Conservation (phyloP, 306 rosid genomes). For the Corylus heterophylla region DNA sequence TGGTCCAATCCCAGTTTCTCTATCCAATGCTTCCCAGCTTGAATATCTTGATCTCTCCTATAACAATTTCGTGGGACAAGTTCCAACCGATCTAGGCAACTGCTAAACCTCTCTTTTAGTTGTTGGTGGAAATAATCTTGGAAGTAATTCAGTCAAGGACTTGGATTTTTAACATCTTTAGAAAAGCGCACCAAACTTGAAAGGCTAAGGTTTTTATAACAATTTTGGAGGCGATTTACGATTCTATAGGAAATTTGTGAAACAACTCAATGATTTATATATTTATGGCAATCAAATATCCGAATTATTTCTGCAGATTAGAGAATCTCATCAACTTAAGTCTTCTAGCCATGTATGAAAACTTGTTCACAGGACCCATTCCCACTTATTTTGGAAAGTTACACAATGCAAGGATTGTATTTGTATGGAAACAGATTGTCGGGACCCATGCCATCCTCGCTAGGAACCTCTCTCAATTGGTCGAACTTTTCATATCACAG, state of each 20-base stretch:
- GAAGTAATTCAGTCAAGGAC: conserved; percentile 27
- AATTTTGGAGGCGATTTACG: conserved; percentile 45
- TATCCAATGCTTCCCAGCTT: conserved; percentile 37
- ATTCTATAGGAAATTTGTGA: conserved; percentile 29
- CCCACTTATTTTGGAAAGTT: conserved; percentile 25
- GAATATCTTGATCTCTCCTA: fast-evolving
- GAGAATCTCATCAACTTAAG: conserved; percentile 24
- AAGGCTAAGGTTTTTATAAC: not conserved
- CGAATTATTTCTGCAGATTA: conserved; percentile 24
- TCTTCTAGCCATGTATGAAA: not conserved
- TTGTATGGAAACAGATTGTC: conserved; percentile 5
- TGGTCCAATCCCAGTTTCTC: conserved; percentile 34
- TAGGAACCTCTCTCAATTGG: conserved; percentile 20
- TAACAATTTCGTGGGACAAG: conserved; percentile 30
- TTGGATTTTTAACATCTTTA: conserved; percentile 31
- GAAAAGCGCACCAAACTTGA: conserved; percentile 29
- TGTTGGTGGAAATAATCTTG: conserved; percentile 10
- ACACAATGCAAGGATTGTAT: not conserved
- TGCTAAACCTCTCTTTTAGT: not conserved
- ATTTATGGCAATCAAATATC: conserved; percentile 13
- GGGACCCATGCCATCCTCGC: conserved; percentile 24
- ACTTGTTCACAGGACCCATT: conserved; percentile 17
- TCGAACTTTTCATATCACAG: not conserved
- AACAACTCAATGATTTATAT: not conserved
- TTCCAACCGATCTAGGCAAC: conserved; percentile 24